phyloP scores from a whole-genome alignment of 306 rosid genomes.

The Begonia peltatifolia region DNA sequence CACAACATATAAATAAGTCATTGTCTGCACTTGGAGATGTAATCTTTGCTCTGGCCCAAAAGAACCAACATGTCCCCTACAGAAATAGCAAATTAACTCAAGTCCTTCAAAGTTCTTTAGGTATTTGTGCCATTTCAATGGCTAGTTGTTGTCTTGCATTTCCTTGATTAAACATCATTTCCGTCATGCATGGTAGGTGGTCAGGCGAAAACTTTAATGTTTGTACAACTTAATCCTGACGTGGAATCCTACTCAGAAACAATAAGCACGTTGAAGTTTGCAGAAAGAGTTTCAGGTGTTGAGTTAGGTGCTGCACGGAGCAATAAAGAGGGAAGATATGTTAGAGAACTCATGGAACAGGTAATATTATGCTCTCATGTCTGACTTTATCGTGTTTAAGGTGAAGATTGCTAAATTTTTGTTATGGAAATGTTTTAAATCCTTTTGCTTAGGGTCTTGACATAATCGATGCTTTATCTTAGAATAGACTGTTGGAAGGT shows the following conservation, averaged over 20 bases:
- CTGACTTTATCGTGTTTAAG: neutral
- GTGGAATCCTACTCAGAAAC: constrained; percentile 81
- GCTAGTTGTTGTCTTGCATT: constrained; percentile 5
- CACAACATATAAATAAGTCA: constrained; percentile 95
- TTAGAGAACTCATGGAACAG: constrained; percentile 95
- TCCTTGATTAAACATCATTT: constrained; percentile 1
- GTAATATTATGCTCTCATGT: constrained; percentile 16
- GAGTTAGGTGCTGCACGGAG: constrained; percentile 96
- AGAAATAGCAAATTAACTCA: constrained; percentile 98
- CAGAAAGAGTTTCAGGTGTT: constrained; percentile 96
- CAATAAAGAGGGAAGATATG: constrained; percentile 94
- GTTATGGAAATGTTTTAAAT: too few species aligned
- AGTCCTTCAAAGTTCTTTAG: constrained; percentile 94
- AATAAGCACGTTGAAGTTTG: constrained; percentile 88
- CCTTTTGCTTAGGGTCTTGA: too few species aligned
- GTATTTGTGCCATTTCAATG: constrained; percentile 23
- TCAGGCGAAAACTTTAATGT: constrained; percentile 98
- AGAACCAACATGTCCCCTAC: constrained; percentile 81
- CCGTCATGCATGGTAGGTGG: constrained; percentile 46
- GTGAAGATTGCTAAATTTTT: neutral
- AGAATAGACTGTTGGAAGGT: too few species aligned
- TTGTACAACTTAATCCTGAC: constrained; percentile 95
- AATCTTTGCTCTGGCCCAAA: constrained; percentile 85
- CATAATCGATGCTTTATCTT: too few species aligned
- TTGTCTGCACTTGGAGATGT: constrained; percentile 98